Evolutionary conservation across 495 filamentous ascomycete species (phyloP).

Genomic region (Delitschia confertaspora): DNA sequence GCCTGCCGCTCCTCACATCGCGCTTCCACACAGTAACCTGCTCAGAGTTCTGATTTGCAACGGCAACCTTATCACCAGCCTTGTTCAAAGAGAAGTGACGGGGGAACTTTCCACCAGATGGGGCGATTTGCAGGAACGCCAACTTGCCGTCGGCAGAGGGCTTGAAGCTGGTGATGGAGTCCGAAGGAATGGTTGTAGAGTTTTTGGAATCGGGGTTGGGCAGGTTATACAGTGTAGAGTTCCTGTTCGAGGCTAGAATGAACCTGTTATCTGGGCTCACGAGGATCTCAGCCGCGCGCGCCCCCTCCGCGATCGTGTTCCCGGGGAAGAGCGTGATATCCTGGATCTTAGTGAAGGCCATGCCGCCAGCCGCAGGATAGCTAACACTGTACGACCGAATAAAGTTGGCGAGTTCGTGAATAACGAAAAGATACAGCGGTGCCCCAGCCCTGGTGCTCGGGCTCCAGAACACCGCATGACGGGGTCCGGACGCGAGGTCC

Average conservation of each 20-base stretch:
- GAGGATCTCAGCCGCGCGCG: constrained; percentile 49
- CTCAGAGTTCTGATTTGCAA: constrained; percentile 30
- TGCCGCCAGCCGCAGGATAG: constrained; percentile 24
- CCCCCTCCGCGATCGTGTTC: constrained; percentile 25
- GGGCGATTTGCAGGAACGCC: constrained; percentile 32
- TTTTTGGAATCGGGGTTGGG: constrained; percentile 26
- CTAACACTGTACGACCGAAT: constrained; percentile 30
- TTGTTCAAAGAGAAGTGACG: constrained; percentile 35
- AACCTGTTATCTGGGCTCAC: constrained; percentile 54
- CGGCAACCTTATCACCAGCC: constrained; percentile 31
- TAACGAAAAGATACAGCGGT: constrained; percentile 26
- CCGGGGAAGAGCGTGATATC: constrained; percentile 24
- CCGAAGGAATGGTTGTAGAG: constrained; percentile 29
- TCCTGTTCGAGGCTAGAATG: constrained; percentile 56
- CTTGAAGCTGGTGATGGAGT: constrained; percentile 40
- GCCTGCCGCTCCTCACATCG: constrained; percentile 28
- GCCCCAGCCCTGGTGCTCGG: constrained; percentile 4
- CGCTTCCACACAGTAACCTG: constrained; percentile 26
- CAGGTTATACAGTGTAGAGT: constrained; percentile 41
- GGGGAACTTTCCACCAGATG: constrained; percentile 36
- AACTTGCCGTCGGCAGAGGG: constrained; percentile 27
- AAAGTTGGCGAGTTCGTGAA: constrained; percentile 29
- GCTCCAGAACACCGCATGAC: constrained; percentile 35
- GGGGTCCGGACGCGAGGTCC: constrained; percentile 28
- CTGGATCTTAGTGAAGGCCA: constrained; percentile 29